phyloP scores from a whole-genome alignment of 768 basidiomycete genomes.

The Mycena vulgaris region DNA sequence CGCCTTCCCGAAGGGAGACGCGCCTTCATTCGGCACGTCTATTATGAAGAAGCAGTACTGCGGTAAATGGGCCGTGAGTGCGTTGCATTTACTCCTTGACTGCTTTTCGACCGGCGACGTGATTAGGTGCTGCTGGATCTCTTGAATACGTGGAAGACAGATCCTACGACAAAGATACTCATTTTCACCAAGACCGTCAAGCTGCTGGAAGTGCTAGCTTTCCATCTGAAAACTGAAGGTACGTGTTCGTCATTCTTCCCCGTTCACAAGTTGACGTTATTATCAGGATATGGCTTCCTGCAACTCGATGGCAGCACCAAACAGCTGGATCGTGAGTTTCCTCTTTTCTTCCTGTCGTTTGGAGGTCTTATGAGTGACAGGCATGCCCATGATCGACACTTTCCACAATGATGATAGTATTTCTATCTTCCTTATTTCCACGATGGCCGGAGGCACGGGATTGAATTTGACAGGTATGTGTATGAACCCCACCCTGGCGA shows the following conservation, averaged over 20 bases:
- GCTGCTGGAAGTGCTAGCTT: slow-evolving; percentile 87
- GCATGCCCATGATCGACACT: slow-evolving; percentile 88
- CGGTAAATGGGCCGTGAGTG: slow-evolving; percentile 88
- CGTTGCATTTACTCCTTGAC: slow-evolving; percentile 66
- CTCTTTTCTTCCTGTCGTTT: neutral
- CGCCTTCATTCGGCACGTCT: slow-evolving; percentile 74
- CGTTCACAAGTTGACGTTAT: neutral
- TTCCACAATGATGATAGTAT: slow-evolving; percentile 84
- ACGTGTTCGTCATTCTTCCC: slow-evolving; percentile 37
- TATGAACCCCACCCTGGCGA: neutral
- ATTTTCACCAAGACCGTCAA: slow-evolving; percentile 96
- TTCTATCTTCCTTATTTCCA: slow-evolving; percentile 91
- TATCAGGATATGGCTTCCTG: slow-evolving; percentile 71
- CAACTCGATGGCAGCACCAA: slow-evolving; percentile 86
- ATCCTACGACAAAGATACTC: slow-evolving; percentile 85
- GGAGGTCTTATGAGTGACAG: slow-evolving; percentile 52
- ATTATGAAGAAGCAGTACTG: slow-evolving; percentile 79
- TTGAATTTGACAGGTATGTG: slow-evolving; percentile 79
- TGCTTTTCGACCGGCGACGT: slow-evolving; percentile 32
- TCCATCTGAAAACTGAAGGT: slow-evolving; percentile 76
- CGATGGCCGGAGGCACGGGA: slow-evolving; percentile 92
- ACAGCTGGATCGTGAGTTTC: slow-evolving; percentile 73
- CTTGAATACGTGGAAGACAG: slow-evolving; percentile 77
- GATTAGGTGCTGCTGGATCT: slow-evolving; percentile 46
- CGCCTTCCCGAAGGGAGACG: slow-evolving; percentile 71